Evolutionary conservation across 306 rosid genomes (phyloP).

Genomic region (Prunus mira): DNA sequence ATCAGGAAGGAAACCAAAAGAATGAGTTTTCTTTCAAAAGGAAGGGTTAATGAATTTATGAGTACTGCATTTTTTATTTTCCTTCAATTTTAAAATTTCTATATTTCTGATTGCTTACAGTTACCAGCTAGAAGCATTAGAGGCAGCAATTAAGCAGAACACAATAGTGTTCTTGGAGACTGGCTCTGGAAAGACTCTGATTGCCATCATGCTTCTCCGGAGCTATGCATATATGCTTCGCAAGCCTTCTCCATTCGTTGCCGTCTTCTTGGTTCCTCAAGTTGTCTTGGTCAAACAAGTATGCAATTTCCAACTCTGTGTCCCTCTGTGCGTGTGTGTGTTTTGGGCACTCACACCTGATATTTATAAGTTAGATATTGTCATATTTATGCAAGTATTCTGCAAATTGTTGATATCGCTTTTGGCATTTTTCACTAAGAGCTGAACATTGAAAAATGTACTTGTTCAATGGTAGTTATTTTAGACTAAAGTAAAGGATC

Average conservation of each 20-base stretch:
- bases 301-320: slow-evolving; percentile 10
- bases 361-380: too few species aligned
- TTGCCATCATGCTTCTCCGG: slow-evolving; percentile 83
- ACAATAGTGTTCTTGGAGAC: slow-evolving; percentile 80
- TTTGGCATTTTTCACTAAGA: not conserved
- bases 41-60: not conserved
- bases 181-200: slow-evolving; percentile 89
- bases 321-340: not conserved
- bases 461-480: not conserved
- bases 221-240: slow-evolving; percentile 63
- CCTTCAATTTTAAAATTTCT: not conserved
- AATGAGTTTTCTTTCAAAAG: not conserved
- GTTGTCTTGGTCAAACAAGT: slow-evolving; percentile 85
- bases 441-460: not conserved
- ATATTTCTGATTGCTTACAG: slow-evolving; percentile 30
- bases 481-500: not conserved
- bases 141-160: slow-evolving; percentile 51
- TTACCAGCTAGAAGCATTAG: slow-evolving; percentile 82
- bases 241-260: slow-evolving; percentile 59
- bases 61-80: not conserved
- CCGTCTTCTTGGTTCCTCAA: slow-evolving; percentile 78
- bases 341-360: not conserved
- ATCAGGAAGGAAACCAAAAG: not conserved
- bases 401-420: not conserved
- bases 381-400: not conserved